phyloP scores from a whole-genome alignment of 768 basidiomycete genomes.

The Suillus luteus region DNA sequence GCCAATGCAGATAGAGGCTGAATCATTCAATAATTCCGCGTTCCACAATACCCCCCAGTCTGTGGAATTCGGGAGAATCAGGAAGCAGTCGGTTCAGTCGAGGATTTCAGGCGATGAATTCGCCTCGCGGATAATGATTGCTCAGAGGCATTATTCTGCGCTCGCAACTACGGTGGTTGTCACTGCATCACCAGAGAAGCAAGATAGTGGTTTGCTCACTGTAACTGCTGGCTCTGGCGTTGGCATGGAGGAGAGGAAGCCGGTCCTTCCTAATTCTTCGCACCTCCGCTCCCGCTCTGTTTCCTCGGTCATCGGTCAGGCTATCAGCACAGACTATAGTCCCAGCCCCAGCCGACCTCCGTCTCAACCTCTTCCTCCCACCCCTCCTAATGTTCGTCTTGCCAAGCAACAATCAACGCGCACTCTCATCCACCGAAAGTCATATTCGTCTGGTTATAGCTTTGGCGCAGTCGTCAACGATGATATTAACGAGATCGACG shows the following conservation, averaged over 20 bases:
- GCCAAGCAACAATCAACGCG: constrained; percentile 48
- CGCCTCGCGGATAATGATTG: constrained; percentile 66
- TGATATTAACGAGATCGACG: constrained; percentile 65
- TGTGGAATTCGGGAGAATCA: constrained; percentile 55
- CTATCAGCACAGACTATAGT: constrained; percentile 43
- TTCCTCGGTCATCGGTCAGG: constrained; percentile 48
- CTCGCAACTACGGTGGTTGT: constrained; percentile 66
- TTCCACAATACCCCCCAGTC: constrained; percentile 56
- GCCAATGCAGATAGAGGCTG: constrained; percentile 56
- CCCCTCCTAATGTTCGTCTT: constrained; percentile 65
- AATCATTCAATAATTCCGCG: constrained; percentile 41
- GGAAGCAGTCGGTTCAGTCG: constrained; percentile 57
- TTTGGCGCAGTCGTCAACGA: constrained; percentile 55
- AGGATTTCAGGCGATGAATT: constrained; percentile 49
- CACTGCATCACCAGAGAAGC: constrained; percentile 47
- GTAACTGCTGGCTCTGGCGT: constrained; percentile 37
- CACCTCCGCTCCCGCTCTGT: constrained; percentile 67
- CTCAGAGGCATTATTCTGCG: constrained; percentile 72
- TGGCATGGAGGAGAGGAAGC: constrained; percentile 30
- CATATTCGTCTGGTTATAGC: constrained; percentile 64
- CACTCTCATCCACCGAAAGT: constrained; percentile 57
- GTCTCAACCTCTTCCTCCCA: constrained; percentile 69
- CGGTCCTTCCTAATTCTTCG: constrained; percentile 26
- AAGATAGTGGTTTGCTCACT: constrained; percentile 19
- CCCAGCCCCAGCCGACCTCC: constrained; percentile 57